These are phyloP conservation scores for Fusarium foetens DNA, from an alignment of 2,329 filamentous ascomycete species.

Conservation along the genomic window DNA sequence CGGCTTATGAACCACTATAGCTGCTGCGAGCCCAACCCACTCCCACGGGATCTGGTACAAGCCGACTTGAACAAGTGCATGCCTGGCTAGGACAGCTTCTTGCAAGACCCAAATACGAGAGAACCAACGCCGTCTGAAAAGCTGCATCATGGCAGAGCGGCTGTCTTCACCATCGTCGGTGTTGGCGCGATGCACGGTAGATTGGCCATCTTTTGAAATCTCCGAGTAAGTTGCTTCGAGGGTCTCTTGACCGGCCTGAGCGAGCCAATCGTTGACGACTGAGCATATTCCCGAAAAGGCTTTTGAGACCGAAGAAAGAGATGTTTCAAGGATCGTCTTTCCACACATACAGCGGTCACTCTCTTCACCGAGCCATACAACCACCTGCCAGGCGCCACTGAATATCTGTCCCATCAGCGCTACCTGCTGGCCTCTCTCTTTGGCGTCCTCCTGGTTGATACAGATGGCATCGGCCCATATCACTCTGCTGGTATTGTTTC, in stretches of 20 bases:
- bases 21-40: neutral
- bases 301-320: accelerated
- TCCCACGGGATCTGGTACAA: neutral
- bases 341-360: accelerated
- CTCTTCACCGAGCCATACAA: accelerated
- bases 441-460: neutral
- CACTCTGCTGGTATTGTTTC: accelerated
- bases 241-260: accelerated
- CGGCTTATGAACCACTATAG: accelerated
- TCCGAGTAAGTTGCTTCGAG: neutral
- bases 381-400: accelerated
- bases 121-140: neutral
- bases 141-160: neutral
- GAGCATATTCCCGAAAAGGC: accelerated
- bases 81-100: neutral
- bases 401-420: neutral
- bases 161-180: accelerated
- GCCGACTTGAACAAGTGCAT: accelerated
- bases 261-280: neutral
- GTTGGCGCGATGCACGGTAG: accelerated
- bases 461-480: neutral
- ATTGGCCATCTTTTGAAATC: accelerated
- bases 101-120: neutral
- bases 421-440: neutral
- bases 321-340: accelerated